phyloP scores from a whole-genome alignment of 805 yeast genomes.

The Kuraishia capsulata region DNA sequence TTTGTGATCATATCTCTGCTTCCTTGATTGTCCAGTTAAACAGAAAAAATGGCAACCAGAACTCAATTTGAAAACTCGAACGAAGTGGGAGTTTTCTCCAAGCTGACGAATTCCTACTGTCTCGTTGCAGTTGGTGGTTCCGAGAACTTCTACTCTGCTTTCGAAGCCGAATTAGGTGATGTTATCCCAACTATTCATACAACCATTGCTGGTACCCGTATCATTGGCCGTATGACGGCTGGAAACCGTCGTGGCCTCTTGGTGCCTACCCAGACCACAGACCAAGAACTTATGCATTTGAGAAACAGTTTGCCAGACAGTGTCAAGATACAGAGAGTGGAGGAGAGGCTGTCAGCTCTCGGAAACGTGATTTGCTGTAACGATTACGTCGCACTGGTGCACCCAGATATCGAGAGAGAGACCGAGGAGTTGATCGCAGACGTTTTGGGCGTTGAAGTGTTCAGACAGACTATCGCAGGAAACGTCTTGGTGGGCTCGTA shows the following conservation, averaged over 20 bases:
- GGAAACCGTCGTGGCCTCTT: constrained; percentile 96
- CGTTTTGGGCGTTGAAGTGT: constrained; percentile 96
- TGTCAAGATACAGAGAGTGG: constrained; percentile 95
- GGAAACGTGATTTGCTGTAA: constrained; percentile 98
- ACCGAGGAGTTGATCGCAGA: constrained; percentile 98
- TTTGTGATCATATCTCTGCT: too few relatives aligned
- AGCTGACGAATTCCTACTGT: constrained; percentile 92
- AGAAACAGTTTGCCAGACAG: constrained; percentile 94
- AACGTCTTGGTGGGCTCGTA: constrained; percentile 96
- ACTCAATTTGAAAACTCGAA: constrained; percentile 74
- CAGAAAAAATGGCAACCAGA: constrained; percentile 55
- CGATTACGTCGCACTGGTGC: constrained; percentile 97
- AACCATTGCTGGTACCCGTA: constrained; percentile 96
- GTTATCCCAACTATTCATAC: constrained; percentile 94
- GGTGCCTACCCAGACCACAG: constrained; percentile 97
- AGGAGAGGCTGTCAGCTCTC: constrained; percentile 91
- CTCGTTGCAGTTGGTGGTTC: constrained; percentile 97
- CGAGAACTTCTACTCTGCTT: constrained; percentile 74
- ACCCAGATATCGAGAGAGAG: constrained; percentile 98
- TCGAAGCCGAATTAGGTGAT: constrained; percentile 96
- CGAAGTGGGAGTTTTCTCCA: constrained; percentile 91
- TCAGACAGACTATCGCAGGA: constrained; percentile 98
- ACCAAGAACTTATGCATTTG: constrained; percentile 95
- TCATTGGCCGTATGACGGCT: constrained; percentile 96
- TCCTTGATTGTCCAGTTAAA: too few relatives aligned